Evolutionary conservation across 225 moss, liverwort and hornwort genomes (phyloP).

Genomic region (Sphagnum contortum): DNA sequence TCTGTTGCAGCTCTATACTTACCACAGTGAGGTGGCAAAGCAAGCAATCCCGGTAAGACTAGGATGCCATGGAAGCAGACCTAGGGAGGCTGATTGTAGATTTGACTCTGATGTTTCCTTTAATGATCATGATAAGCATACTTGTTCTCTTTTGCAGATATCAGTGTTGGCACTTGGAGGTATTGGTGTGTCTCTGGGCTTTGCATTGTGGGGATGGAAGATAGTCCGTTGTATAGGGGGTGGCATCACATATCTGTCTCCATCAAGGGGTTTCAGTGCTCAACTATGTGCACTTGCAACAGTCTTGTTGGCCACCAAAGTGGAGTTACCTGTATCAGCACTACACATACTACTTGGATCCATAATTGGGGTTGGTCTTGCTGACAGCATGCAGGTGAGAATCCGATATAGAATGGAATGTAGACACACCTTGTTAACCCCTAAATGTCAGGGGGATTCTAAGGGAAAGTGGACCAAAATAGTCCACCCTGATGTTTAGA

Average conservation of each 20-base stretch:
- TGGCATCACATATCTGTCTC: constrained; percentile 19
- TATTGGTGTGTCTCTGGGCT: constrained; percentile 10
- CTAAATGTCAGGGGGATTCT: no score
- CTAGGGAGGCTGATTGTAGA: no score
- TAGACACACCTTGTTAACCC: no score
- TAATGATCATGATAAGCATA: no score
- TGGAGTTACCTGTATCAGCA: constrained; percentile 13
- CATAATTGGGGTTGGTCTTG: constrained; percentile 17
- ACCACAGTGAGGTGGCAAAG: constrained; percentile 6
- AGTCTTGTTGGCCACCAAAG: constrained; percentile 11
- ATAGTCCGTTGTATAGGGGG: constrained; percentile 19
- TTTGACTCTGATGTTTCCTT: no score
- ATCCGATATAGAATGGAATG: background rate
- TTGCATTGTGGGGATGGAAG: constrained; percentile 22
- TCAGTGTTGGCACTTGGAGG: constrained; percentile 11
- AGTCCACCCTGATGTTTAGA: no score
- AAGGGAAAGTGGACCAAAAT: no score
- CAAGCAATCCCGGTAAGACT: background rate
- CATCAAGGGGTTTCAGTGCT: constrained; percentile 21
- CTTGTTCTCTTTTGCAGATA: background rate
- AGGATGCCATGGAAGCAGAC: no score
- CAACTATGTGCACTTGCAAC: constrained; percentile 20
- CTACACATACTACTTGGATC: constrained; percentile 20
- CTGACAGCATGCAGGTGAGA: constrained; percentile 4
- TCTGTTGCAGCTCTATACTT: constrained; percentile 12